phyloP scores from a whole-genome alignment of 345 rosid species.

The Populus ilicifolia region DNA sequence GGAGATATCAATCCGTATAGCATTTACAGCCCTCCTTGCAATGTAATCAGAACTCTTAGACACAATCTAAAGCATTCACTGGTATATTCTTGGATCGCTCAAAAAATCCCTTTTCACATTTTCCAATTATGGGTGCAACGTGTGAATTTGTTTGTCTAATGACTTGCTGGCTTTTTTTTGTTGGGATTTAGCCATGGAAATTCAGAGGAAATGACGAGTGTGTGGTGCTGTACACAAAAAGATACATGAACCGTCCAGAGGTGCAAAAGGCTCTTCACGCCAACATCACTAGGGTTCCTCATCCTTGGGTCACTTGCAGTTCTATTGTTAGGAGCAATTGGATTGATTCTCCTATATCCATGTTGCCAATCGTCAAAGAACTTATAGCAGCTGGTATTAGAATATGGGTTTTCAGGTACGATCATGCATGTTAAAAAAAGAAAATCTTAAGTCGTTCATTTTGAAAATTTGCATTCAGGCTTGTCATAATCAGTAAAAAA shows the following conservation, averaged over 20 bases:
- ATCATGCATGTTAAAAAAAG: background rate
- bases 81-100: slow-evolving; percentile 18
- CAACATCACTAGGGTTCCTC: slow-evolving; percentile 30
- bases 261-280: slow-evolving; percentile 83
- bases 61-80: slow-evolving; percentile 18
- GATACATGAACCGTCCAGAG: slow-evolving; percentile 51
- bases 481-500: background rate
- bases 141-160: background rate
- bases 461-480: background rate
- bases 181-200: slow-evolving; percentile 49
- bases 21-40: slow-evolving; percentile 54
- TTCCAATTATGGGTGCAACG: background rate
- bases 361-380: slow-evolving; percentile 64
- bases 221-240: slow-evolving; percentile 41
- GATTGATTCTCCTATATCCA: slow-evolving; percentile 74
- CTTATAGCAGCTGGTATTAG: slow-evolving; percentile 65
- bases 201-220: slow-evolving; percentile 78
- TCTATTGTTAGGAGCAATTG: slow-evolving; percentile 45
- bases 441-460: background rate
- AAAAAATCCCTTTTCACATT: background rate
- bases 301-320: slow-evolving; percentile 54
- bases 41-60: slow-evolving; percentile 1
- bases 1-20: slow-evolving; percentile 54
- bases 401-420: slow-evolving; percentile 79
- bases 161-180: background rate